Evolutionary conservation across 352 stramenopile species (phyloP).

Genomic region (Pythium coloratum): DNA sequence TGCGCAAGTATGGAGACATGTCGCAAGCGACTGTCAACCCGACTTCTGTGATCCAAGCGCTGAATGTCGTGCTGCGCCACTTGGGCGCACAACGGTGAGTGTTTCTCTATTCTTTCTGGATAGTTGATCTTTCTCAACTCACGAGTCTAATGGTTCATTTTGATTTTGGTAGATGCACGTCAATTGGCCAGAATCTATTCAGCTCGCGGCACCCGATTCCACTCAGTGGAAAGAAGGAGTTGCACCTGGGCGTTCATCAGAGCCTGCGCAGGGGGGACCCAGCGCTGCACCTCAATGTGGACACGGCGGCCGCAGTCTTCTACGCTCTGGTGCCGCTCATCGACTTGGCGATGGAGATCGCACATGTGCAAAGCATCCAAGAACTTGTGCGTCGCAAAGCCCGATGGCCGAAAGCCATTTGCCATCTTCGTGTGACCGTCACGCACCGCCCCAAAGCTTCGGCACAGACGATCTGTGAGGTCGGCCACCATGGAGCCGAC

Average conservation of each 20-base stretch:
- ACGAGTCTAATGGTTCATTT: no score
- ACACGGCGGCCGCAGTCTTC: conserved; percentile 16
- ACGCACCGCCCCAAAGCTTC: conserved; percentile 6
- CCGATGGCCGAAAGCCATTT: conserved; percentile 5
- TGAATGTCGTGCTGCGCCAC: conserved; percentile 19
- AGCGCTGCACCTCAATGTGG: conserved; percentile 15
- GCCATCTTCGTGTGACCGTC: background rate
- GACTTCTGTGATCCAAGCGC: conserved; percentile 5
- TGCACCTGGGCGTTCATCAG: conserved; percentile 11
- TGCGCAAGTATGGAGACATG: background rate
- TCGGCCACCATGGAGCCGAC: conserved; percentile 7
- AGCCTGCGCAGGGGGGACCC: background rate
- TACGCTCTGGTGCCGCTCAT: conserved; percentile 13
- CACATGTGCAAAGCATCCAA: background rate
- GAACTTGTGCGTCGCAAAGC: background rate
- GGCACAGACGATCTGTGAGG: conserved; percentile 9
- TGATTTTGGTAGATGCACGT: conserved; percentile 1
- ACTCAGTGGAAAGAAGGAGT: conserved; percentile 4
- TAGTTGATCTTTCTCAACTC: no score
- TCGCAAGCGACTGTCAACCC: background rate
- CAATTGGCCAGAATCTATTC: conserved; percentile 7
- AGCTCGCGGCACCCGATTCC: background rate
- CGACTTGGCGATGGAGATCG: conserved; percentile 5
- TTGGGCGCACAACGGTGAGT: conserved; percentile 10
- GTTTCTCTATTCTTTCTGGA: background rate